Conservation (phyloP, 2,329 filamentous ascomycete species). For the Arthrobotrys megalospora region DNA sequence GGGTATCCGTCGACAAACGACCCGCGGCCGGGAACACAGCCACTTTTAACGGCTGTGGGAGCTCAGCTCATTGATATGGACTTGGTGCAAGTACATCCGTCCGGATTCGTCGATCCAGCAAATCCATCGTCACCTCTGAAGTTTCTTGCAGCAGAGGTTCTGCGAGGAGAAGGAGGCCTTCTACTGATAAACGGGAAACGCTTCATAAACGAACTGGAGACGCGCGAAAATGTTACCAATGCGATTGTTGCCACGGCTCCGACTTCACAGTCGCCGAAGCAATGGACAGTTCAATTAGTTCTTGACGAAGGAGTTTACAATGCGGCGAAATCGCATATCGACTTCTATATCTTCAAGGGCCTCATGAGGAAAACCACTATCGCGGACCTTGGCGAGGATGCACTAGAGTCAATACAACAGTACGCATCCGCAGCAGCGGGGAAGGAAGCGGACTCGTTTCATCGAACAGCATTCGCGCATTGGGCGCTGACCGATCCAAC, state of each 20-base stretch:
- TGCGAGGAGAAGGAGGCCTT: conserved; percentile 76
- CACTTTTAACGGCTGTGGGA: conserved; percentile 67
- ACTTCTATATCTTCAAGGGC: conserved; percentile 77
- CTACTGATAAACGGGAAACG: conserved; percentile 70
- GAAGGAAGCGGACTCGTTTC: conserved; percentile 69
- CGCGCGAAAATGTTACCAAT: conserved; percentile 73
- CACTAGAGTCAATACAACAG: conserved; percentile 69
- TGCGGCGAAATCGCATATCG: conserved; percentile 72
- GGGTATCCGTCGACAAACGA: conserved; percentile 77
- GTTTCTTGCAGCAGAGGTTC: conserved; percentile 76
- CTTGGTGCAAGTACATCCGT: conserved; percentile 76
- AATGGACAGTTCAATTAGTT: conserved; percentile 75
- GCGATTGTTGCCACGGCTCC: conserved; percentile 69
- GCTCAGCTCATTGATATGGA: conserved; percentile 70
- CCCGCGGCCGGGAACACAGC: conserved; percentile 72
- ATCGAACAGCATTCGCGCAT: conserved; percentile 72
- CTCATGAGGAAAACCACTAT: conserved; percentile 74
- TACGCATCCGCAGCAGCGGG: conserved; percentile 71
- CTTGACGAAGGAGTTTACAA: conserved; percentile 74
- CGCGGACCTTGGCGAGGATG: conserved; percentile 69
- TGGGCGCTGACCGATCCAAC: conserved; percentile 72
- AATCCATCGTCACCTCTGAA: conserved; percentile 71
- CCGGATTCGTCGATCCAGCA: conserved; percentile 75
- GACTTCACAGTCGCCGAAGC: conserved; percentile 67
- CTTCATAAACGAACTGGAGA: conserved; percentile 77